Evolutionary conservation across 805 yeast genomes (phyloP), one percentile per base, ranked within the genome.

Genomic region (Metschnikowia orientalis): DNA sequence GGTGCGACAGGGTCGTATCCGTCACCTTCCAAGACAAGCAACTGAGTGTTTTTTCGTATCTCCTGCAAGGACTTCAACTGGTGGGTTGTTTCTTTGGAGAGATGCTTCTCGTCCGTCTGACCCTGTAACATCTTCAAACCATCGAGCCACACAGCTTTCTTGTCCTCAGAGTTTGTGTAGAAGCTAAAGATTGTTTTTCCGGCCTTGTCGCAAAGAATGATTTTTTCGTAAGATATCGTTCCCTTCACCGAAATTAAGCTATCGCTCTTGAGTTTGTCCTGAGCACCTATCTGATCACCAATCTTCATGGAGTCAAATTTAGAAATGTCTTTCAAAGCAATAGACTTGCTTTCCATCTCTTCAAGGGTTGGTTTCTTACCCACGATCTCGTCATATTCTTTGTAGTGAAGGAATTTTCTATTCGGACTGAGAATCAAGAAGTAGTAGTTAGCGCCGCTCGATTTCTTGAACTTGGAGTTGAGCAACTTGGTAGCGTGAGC

Each of bases 121-220:
- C 65, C 67, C 40, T 57, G 59, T 43, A 65, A 60, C 67, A 66
- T 46, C 38, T 75, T 76, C 34, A 85, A 54, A 0, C 94, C 95
- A 57, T 86, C 95, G 21, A 81, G 60, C 94, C 94, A 86, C 6
- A 79, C 73, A 34, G 73, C 75, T 26, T 81, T 76, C 30, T 75
- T 70, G 29, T 80, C 85, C 42, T 73, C 71, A 1, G 85, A 79
- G 38, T 82, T 89, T 9, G 84, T 73, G 51, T 71, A 84, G 47
- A 84, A 80, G n/a, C 67, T 54, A 35, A 84, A 64, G 8, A 77
- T 43, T 12, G 59, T 50, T 25, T 68, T 66, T 21, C 58, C 58
- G 50, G 45, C 67, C 50, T 44, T 67, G 12, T 63, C 76, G 8
- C 67, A 40, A 12, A 81, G 53, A 1, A 74, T 61, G 32, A 81